Evolutionary conservation across 2,329 filamentous ascomycete species (phyloP).

Genomic region (Sarocladiaceae sp.): DNA sequence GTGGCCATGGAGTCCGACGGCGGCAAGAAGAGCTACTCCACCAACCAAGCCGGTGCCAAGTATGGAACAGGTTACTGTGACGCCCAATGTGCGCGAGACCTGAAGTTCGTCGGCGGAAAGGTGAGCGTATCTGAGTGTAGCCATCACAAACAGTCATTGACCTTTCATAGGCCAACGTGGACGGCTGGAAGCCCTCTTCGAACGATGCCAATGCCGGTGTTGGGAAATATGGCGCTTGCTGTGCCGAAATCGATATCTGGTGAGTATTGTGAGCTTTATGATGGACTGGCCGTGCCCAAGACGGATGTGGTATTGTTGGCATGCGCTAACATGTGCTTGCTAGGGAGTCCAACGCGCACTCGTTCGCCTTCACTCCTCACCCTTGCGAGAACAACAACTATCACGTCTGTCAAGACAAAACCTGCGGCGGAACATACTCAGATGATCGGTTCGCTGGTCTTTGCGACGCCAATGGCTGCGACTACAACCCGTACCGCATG

Average conservation of each 20-base stretch:
- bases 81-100: constrained; percentile 36
- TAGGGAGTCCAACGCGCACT: constrained; percentile 45
- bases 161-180: constrained; percentile 28
- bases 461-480: constrained; percentile 60
- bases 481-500: constrained; percentile 60
- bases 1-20: constrained; percentile 49
- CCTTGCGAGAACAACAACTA: constrained; percentile 40
- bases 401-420: constrained; percentile 15
- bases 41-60: constrained; percentile 41
- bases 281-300: too few relatives aligned
- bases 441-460: constrained; percentile 46
- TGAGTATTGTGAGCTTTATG: constrained; percentile 25
- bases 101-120: constrained; percentile 44
- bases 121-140: constrained; percentile 10
- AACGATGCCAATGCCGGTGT: constrained; percentile 46
- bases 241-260: constrained; percentile 55
- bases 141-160: background rate
- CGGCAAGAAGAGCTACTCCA: constrained; percentile 36
- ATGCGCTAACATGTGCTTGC: too few relatives aligned
- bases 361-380: constrained; percentile 51
- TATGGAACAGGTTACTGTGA: constrained; percentile 53
- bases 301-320: too few relatives aligned
- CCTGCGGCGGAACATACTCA: constrained; percentile 43
- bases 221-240: constrained; percentile 45
- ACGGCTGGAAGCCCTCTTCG: constrained; percentile 38